These are phyloP conservation scores for Exophiala alcalophila DNA, from an alignment of 2,329 filamentous ascomycete species.

Conservation along the genomic window DNA sequence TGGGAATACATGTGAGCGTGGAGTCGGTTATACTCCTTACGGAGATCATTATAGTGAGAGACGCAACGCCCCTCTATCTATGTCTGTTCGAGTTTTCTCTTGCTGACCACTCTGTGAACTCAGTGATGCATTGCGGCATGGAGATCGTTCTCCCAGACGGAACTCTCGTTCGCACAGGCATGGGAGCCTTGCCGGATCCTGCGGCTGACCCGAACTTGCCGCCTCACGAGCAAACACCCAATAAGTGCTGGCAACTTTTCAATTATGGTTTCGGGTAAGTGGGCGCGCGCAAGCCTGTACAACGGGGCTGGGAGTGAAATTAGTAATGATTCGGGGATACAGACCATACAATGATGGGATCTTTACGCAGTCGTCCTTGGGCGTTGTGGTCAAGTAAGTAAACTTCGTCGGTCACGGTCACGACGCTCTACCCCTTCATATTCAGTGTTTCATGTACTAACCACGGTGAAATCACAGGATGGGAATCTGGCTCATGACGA, in stretches of 20 bases:
- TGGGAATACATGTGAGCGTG: conserved; percentile 51
- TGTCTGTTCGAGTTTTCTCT: too few relatives aligned
- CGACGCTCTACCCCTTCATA: too few relatives aligned
- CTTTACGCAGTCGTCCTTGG: conserved; percentile 53
- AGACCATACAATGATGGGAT: conserved; percentile 36
- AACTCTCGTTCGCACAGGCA: conserved; percentile 41
- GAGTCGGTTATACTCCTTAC: conserved; percentile 38
- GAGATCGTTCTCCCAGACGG: conserved; percentile 46
- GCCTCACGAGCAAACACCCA: conserved; percentile 23
- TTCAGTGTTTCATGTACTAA: too few relatives aligned
- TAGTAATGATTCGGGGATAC: too few relatives aligned
- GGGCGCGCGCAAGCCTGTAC: too few relatives aligned
- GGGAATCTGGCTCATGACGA: conserved; percentile 56
- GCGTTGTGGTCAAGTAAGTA: conserved; percentile 45
- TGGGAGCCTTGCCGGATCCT: conserved; percentile 36
- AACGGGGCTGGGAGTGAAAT: too few relatives aligned
- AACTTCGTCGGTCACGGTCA: too few relatives aligned
- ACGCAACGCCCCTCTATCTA: conserved; percentile 31
- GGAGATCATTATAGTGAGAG: conserved; percentile 45
- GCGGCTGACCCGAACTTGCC: conserved; percentile 7
- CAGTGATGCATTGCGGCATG: conserved; percentile 45
- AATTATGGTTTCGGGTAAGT: neutral
- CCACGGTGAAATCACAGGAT: conserved; percentile 48
- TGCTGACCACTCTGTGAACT: conserved; percentile 48
- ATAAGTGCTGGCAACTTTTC: conserved; percentile 45